phyloP scores from a whole-genome alignment of 805 yeast genomes.

The Cyberlindnera mycetangii region DNA sequence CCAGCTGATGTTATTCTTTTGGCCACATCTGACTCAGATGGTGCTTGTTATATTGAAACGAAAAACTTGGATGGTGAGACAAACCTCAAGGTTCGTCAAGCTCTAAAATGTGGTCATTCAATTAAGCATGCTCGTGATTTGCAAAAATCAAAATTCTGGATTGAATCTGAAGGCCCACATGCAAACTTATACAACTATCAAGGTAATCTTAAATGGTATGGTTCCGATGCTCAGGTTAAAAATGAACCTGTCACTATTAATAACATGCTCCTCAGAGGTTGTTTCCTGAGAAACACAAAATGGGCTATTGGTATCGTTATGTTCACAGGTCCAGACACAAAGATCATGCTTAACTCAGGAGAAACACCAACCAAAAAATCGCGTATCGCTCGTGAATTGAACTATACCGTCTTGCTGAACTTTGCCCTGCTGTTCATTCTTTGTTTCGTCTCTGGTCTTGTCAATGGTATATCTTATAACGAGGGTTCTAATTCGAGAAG shows the following conservation, averaged over 20 bases:
- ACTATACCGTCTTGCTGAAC: slow-evolving; percentile 65
- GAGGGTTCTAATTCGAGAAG: slow-evolving; percentile 47
- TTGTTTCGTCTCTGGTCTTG: slow-evolving; percentile 67
- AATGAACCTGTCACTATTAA: slow-evolving; percentile 70
- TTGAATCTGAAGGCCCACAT: slow-evolving; percentile 85
- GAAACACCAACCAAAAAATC: slow-evolving; percentile 75
- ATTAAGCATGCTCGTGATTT: slow-evolving; percentile 48
- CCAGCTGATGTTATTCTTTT: slow-evolving; percentile 73
- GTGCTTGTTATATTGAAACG: slow-evolving; percentile 71
- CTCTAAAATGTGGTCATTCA: slow-evolving; percentile 57
- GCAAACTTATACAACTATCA: slow-evolving; percentile 73
- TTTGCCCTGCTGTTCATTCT: slow-evolving; percentile 60
- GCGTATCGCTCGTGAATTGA: slow-evolving; percentile 68
- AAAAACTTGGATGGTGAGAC: slow-evolving; percentile 82
- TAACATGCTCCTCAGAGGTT: slow-evolving; percentile 71
- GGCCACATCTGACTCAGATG: slow-evolving; percentile 66
- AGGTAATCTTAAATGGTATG: slow-evolving; percentile 60
- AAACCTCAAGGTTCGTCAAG: slow-evolving; percentile 72
- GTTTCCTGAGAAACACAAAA: slow-evolving; percentile 73
- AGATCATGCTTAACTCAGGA: slow-evolving; percentile 80
- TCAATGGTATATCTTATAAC: slow-evolving; percentile 65
- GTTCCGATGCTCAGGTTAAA: slow-evolving; percentile 34
- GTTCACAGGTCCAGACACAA: slow-evolving; percentile 77
- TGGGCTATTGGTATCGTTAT: slow-evolving; percentile 79
- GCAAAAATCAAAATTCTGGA: slow-evolving; percentile 53